phyloP scores from a whole-genome alignment of 345 rosid genomes.

The Zanthoxylum bungeanum region DNA sequence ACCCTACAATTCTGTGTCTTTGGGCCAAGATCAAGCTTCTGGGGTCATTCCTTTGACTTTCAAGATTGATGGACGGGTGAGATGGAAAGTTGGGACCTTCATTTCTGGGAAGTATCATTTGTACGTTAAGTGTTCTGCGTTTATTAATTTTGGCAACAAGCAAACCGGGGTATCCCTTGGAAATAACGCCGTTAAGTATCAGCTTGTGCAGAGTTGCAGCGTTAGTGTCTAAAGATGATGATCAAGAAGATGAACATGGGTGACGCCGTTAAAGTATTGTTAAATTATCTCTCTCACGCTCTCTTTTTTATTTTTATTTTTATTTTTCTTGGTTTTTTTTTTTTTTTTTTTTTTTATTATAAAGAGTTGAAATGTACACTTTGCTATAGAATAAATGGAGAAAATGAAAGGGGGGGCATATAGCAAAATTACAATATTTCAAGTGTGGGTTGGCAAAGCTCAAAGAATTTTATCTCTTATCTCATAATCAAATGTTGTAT shows the following conservation, averaged over 20 bases:
- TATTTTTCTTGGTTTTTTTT: too few relatives aligned
- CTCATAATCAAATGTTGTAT: too few relatives aligned
- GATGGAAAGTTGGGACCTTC: conserved; percentile 76
- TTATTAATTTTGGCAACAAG: conserved; percentile 48
- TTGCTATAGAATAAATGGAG: conserved; percentile 4
- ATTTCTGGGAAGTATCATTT: conserved; percentile 61
- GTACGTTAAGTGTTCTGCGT: conserved; percentile 58
- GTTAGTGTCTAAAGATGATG: conserved; percentile 39
- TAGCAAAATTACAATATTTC: conserved; percentile 13
- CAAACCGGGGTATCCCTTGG: conserved; percentile 51
- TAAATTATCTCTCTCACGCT: not conserved
- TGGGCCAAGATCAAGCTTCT: conserved; percentile 46
- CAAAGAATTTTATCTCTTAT: too few relatives aligned
- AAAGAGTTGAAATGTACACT: conserved; percentile 5
- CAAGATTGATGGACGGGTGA: conserved; percentile 79
- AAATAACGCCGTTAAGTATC: conserved; percentile 69
- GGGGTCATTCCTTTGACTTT: conserved; percentile 49
- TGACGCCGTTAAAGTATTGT: conserved; percentile 9
- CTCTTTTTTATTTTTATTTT: not conserved
- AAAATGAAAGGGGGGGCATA: not conserved
- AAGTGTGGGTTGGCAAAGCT: too few relatives aligned
- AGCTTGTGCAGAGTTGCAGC: conserved; percentile 46
- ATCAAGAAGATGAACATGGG: not conserved
- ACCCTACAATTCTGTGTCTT: conserved; percentile 54
- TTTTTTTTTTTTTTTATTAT: not conserved